phyloP scores from a whole-genome alignment of 2,329 filamentous ascomycete genomes.

The Fusarium pseudocircinatum region DNA sequence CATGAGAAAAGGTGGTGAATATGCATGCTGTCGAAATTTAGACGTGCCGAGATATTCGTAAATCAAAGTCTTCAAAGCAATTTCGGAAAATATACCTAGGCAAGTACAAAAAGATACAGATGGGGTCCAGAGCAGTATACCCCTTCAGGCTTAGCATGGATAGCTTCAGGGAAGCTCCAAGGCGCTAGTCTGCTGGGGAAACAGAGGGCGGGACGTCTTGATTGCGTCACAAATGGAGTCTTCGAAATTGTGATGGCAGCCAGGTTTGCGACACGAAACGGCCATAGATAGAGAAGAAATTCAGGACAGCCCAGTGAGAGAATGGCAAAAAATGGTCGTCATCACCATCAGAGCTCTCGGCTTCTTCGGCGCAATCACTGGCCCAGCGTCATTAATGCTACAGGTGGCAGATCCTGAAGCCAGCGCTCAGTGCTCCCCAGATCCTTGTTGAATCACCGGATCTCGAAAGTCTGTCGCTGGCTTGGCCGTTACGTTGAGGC shows the following conservation, averaged over 20 bases:
- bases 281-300: background rate
- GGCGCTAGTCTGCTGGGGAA: constrained; percentile 26
- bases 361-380: constrained; percentile 14
- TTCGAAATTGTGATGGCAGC: constrained; percentile 2
- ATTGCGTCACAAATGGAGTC: constrained; percentile 39
- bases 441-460: constrained; percentile 31
- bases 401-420: background rate
- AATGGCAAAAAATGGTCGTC: constrained; percentile 11
- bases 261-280: constrained; percentile 9
- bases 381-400: background rate
- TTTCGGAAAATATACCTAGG: background rate
- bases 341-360: constrained; percentile 1
- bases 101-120: constrained; percentile 17
- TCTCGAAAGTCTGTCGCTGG: background rate
- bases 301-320: constrained; percentile 4
- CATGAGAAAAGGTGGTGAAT: background rate
- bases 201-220: constrained; percentile 7
- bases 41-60: background rate
- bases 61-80: constrained; percentile 4
- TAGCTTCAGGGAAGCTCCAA: constrained; percentile 33
- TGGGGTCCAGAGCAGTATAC: background rate
- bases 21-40: background rate
- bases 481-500: constrained; percentile 32
- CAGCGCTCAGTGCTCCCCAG: background rate
- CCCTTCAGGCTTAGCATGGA: constrained; percentile 17